phyloP scores from a whole-genome alignment of 2,329 filamentous ascomycete species.

The Aspergillus phoenicis region DNA sequence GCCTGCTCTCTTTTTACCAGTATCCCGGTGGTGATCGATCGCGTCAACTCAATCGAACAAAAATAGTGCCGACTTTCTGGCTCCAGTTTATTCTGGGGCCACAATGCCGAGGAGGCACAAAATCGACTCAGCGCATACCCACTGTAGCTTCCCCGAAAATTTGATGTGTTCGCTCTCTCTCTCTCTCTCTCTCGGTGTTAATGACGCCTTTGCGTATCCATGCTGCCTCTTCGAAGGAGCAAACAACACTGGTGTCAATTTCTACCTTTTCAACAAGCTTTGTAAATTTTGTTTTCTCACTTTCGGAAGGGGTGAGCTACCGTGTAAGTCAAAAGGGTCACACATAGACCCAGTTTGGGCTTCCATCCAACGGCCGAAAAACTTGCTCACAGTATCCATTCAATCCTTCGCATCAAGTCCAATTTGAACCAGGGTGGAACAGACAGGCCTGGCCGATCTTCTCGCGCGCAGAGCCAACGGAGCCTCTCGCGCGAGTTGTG shows the following conservation, averaged over 20 bases:
- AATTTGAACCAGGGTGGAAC: conserved; percentile 12
- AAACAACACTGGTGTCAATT: neutral
- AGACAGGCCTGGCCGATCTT: conserved; percentile 16
- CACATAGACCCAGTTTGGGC: conserved; percentile 20
- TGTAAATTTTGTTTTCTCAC: neutral
- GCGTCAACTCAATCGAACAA: conserved; percentile 2
- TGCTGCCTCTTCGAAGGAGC: neutral
- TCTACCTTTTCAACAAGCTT: no score
- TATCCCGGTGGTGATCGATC: conserved; percentile 2
- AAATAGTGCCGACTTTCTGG: neutral
- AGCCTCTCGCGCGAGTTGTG: conserved; percentile 15
- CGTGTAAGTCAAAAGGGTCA: conserved; percentile 18
- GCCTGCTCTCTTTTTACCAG: neutral
- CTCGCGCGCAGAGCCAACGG: conserved; percentile 17
- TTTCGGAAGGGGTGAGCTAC: conserved; percentile 10
- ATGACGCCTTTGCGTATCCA: neutral
- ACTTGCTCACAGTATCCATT: conserved; percentile 1
- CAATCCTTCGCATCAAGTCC: conserved; percentile 13
- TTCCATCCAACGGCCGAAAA: conserved; percentile 12
- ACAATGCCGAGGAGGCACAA: neutral
- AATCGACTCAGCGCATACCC: neutral
- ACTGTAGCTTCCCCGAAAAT: neutral
- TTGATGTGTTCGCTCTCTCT: neutral
- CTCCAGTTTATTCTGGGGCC: neutral
- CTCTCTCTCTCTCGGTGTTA: neutral